Evolutionary conservation across 2,329 filamentous ascomycete genomes (phyloP).

Genomic region (Cladosporium austrohemisphaericum): DNA sequence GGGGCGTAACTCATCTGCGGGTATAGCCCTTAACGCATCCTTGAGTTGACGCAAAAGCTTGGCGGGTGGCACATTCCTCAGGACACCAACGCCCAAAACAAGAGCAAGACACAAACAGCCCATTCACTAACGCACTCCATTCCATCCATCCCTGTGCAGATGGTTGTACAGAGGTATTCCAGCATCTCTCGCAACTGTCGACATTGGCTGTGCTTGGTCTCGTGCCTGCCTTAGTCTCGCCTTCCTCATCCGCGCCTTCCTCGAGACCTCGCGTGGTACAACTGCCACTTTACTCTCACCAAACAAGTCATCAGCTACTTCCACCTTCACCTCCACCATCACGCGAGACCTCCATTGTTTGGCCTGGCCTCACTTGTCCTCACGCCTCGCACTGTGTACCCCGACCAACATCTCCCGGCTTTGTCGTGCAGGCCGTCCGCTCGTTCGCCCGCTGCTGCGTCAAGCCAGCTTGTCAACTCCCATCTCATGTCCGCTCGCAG

Average conservation of each 20-base stretch:
- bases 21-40: too few relatives aligned
- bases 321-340: background rate
- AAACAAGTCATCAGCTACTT: background rate
- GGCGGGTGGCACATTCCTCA: constrained; percentile 11
- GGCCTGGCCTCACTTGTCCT: background rate
- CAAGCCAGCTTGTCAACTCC: background rate
- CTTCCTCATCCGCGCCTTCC: background rate
- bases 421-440: constrained; percentile 1
- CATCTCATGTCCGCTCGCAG: background rate
- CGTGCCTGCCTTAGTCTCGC: background rate
- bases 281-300: background rate
- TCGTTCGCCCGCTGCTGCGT: background rate
- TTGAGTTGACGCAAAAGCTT: background rate
- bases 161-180: background rate
- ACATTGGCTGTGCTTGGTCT: background rate
- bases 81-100: background rate
- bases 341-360: background rate
- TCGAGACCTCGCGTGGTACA: background rate
- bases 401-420: background rate
- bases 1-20: too few relatives aligned
- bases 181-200: background rate
- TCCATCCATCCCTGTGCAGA: constrained; percentile 5
- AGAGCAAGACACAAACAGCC: constrained; percentile 11
- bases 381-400: background rate
- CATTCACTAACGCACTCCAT: constrained; percentile 5